Evolutionary conservation across 768 basidiomycete species (phyloP), one percentile per base, ranked within the genome.

Genomic region (Kockovaella imperatae): DNA sequence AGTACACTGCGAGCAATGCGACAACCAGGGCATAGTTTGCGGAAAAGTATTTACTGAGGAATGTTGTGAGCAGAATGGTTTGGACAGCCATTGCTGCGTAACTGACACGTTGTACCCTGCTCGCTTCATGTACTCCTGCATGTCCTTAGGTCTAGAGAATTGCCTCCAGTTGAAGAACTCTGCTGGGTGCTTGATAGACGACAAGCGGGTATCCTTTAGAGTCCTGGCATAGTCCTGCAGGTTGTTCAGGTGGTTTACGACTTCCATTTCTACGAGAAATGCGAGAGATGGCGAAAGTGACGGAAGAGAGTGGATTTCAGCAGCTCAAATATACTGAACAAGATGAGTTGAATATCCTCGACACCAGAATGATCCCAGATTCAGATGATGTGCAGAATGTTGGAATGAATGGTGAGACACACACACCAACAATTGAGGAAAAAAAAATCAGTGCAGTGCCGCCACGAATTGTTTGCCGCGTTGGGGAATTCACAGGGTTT

Each of bases 11-110:
- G 77, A 95, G 82, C 57, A 96, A 87, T 29, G 90, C 91, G 45
- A 87, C 69, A 31, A 93, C 87, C 62, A 93, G 84, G 35, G 82
- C 79, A 73, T 97, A 97, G 74, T 97, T 97, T 50, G 87, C 87
- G 80, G 73, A 55, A 49, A 56, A 69, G 54, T 72, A 72, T 50
- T 65, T 62, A 26, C 87, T 89, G 74, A 87, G 87, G 75, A 42
- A 32, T n/a, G n/a, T n/a, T n/a, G n/a, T n/a, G n/a, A n/a, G n/a
- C n/a, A n/a, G n/a, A n/a, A n/a, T n/a, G 14, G 44, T 11, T 6
- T 7, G 34, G 40, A 32, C 11, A 42, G 28, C 26, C 15, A 8
- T 21, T 39, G 42, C 7, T 21, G 15, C 24, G 31, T 5, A 28
- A 52, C 64, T 46, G 32, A 66, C 64, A 59, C 48, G 47, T 66